A percentile compares a stretch with the other conserved stretches of the same genome.
Conservation (phyloP, 306 rosid species). For the Castanospermum australe region DNA sequence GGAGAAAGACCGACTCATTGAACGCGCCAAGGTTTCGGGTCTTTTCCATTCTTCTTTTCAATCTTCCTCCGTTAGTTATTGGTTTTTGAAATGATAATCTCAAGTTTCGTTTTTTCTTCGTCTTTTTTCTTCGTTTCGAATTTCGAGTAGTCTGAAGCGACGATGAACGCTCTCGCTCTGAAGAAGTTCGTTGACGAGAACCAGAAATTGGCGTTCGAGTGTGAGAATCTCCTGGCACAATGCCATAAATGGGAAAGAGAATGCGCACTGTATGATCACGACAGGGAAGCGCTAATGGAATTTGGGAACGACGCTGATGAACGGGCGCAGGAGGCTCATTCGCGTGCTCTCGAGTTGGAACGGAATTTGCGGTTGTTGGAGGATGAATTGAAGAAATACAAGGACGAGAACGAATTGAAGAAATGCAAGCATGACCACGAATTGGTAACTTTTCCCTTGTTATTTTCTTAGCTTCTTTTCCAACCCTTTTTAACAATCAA, state of each 20-base stretch:
- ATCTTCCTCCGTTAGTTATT: neutral
- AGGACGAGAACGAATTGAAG: too few relatives aligned
- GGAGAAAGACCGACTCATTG: slow-evolving; percentile 59
- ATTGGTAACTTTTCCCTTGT: slow-evolving; percentile 40
- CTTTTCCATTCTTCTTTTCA: neutral
- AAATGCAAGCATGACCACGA: slow-evolving; percentile 40
- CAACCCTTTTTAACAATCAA: neutral
- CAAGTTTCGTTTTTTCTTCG: neutral
- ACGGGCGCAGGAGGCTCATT: slow-evolving; percentile 72
- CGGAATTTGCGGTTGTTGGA: slow-evolving; percentile 43
- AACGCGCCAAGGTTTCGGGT: slow-evolving; percentile 54
- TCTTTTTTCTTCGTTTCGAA: neutral
- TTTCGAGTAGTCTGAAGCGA: slow-evolving; percentile 56
- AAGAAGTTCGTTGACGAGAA: slow-evolving; percentile 86
- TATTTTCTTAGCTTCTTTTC: neutral
- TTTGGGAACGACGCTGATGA: slow-evolving; percentile 88
- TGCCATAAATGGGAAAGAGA: slow-evolving; percentile 71
- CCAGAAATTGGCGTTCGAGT: slow-evolving; percentile 68
- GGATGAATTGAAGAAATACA: slow-evolving; percentile 44
- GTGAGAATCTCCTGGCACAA: slow-evolving; percentile 52
- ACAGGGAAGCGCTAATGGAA: slow-evolving; percentile 84
- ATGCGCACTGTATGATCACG: slow-evolving; percentile 79
- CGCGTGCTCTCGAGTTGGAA: slow-evolving; percentile 60
- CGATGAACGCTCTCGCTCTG: slow-evolving; percentile 68
- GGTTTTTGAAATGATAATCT: neutral